These are phyloP conservation scores for Trypanosoma boissoni DNA, from an alignment of 208 protist genomes.

Conservation along the genomic window DNA sequence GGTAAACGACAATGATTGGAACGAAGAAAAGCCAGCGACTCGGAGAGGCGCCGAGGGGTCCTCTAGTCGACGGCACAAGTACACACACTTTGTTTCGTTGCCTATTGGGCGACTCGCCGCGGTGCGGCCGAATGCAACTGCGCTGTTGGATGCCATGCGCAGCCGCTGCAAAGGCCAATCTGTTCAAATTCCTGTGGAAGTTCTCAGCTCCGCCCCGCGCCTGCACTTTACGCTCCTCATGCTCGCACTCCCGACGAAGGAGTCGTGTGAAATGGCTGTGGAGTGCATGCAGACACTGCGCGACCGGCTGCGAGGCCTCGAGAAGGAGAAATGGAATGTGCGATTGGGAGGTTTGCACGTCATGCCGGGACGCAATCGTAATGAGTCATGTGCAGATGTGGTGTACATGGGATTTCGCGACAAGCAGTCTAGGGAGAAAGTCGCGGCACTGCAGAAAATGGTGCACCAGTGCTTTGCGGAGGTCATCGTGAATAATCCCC, in stretches of 20 bases:
- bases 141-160: slow-evolving; percentile 32
- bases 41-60: no score
- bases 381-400: slow-evolving; percentile 42
- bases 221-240: slow-evolving; percentile 79
- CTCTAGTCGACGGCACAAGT: no score
- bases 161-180: slow-evolving; percentile 12
- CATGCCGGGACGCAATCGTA: slow-evolving; percentile 31
- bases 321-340: slow-evolving; percentile 17
- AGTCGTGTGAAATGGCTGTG: slow-evolving; percentile 50
- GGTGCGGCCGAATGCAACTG: slow-evolving; percentile 22
- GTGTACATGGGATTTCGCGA: slow-evolving; percentile 77
- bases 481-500: slow-evolving; percentile 37
- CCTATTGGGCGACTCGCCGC: slow-evolving; percentile 56
- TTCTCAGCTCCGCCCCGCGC: slow-evolving; percentile 39
- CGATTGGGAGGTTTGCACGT: slow-evolving; percentile 49
- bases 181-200: slow-evolving; percentile 26
- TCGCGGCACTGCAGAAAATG: slow-evolving; percentile 40
- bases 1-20: neutral
- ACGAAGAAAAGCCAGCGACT: no score
- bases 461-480: slow-evolving; percentile 54
- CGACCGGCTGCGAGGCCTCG: slow-evolving; percentile 13
- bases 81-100: slow-evolving; percentile 83
- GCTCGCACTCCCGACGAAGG: slow-evolving; percentile 45
- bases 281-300: slow-evolving; percentile 26
- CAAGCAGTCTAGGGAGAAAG: slow-evolving; percentile 16